Base-by-base conservation (phyloP, 2,329 filamentous ascomycete genomes). In the Claviceps sorghi region DNA sequence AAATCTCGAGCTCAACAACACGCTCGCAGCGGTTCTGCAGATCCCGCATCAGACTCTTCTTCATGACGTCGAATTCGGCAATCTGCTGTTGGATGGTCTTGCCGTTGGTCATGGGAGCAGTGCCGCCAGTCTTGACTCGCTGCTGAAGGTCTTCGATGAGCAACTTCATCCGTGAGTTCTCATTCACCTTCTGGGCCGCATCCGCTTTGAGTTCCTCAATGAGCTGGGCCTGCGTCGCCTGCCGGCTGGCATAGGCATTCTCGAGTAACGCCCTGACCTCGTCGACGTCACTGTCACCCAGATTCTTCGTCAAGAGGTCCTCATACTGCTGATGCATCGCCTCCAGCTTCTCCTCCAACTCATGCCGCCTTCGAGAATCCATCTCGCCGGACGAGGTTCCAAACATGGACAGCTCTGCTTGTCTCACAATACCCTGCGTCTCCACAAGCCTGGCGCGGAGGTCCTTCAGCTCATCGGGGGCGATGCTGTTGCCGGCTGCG, bases 31-130 rank as follows among this genome's bases (percentile, higher is more conserved):
- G 85, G 74, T 98, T 97, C 70, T 98, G 93, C 58, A 98, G 75
- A 69, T 98, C 93, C 53, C 93, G 87, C 93, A 98, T 98, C 60
- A 98, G 76, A 59, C 87, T 95, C 80, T 98, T 98, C 82, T 98
- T 98, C 90, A 98, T 98, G 54, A 88, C 86, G 69, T 98, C 93
- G 61, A 98, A 98, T 66, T 98, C 93, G 54, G 91, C 88, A 68
- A 98, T 95, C 72, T 97, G 93, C 72, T 98, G 91, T 66, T 95
- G 89, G 45, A 97, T 81, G 13, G 88, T 94, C 77, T 95, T 95
- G 76, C 86, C 86, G 62, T 87, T 88, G 52, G 80, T 72, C 64
- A 84, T 88, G 29, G 83, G 77, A 30, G 74, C 70, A 10, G 69
- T 64, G 19, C 67, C 66, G n/a, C 41, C 53, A 49, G 78, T 74